These are phyloP conservation scores for Clonostachys rhizophaga DNA, from an alignment of 2,329 filamentous ascomycete genomes.

Conservation along the genomic window DNA sequence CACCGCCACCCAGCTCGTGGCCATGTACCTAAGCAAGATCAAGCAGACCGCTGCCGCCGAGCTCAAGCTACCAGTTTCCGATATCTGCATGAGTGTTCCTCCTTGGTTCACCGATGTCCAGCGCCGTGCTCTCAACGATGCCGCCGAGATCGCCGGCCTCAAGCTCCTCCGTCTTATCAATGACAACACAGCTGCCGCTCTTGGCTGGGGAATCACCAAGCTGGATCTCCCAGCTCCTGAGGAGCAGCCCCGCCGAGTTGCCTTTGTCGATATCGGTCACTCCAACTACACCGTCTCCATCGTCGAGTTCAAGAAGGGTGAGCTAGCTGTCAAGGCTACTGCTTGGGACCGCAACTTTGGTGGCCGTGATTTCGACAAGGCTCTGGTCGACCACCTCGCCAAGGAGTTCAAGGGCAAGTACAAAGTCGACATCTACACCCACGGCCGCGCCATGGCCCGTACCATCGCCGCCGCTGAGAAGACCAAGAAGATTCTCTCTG, in stretches of 20 bases:
- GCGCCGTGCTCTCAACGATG: constrained; percentile 83
- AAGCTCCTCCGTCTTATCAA: constrained; percentile 95
- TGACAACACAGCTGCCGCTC: constrained; percentile 92
- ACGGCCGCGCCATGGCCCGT: constrained; percentile 85
- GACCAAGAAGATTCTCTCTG: constrained; percentile 96
- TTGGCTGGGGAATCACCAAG: constrained; percentile 98
- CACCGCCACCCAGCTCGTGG: constrained; percentile 86
- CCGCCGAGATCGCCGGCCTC: constrained; percentile 87
- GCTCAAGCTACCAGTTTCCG: constrained; percentile 84
- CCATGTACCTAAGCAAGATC: constrained; percentile 95
- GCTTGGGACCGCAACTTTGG: constrained; percentile 95
- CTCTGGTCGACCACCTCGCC: constrained; percentile 88
- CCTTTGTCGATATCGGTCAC: constrained; percentile 93
- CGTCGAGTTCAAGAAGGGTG: constrained; percentile 95
- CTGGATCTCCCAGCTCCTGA: constrained; percentile 83
- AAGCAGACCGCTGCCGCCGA: constrained; percentile 83
- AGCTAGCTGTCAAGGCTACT: constrained; percentile 88
- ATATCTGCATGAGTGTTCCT: constrained; percentile 90
- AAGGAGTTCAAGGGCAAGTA: constrained; percentile 97
- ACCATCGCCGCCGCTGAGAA: constrained; percentile 89
- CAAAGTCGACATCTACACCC: constrained; percentile 91
- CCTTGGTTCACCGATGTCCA: constrained; percentile 97
- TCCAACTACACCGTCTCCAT: constrained; percentile 93
- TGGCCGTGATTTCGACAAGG: constrained; percentile 95
- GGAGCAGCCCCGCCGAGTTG: constrained; percentile 87